Percentiles rank a stretch among this genome's conserved stretches.
These are phyloP conservation scores for Chlorophyllum brunneum DNA, from an alignment of 768 basidiomycete genomes.

Conservation along the genomic window DNA sequence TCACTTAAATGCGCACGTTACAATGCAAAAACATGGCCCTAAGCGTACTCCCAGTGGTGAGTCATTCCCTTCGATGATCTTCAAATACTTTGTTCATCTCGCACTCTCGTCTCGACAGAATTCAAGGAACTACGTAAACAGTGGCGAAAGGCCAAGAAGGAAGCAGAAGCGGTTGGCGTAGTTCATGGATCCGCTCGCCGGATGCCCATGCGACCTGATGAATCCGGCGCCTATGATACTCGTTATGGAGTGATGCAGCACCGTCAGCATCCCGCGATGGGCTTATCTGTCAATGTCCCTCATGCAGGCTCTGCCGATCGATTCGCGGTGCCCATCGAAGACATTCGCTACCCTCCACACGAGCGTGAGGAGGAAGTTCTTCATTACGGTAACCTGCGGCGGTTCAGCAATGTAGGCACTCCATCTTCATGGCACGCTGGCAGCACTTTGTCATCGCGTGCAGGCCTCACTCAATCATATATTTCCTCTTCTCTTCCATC, in stretches of 20 bases:
- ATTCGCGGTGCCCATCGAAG: constrained; percentile 13
- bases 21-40: constrained; percentile 94
- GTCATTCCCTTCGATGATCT: constrained; percentile 23
- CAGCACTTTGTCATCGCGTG: constrained; percentile 10
- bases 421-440: constrained; percentile 13
- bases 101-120: constrained; percentile 47
- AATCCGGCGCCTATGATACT: constrained; percentile 28
- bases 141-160: constrained; percentile 94
- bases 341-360: constrained; percentile 13
- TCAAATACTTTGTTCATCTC: constrained; percentile 15
- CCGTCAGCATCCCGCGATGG: constrained; percentile 19
- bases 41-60: constrained; percentile 89
- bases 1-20: constrained; percentile 96
- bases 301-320: constrained; percentile 13
- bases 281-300: constrained; percentile 12
- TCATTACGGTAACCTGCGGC: constrained; percentile 12
- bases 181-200: constrained; percentile 24
- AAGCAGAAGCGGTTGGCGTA: constrained; percentile 34
- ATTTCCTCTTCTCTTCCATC: constrained; percentile 18
- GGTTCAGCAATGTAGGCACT: constrained; percentile 12
- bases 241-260: constrained; percentile 26
- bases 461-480: constrained; percentile 5
- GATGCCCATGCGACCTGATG: constrained; percentile 25
- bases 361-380: constrained; percentile 11
- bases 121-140: constrained; percentile 97